These are phyloP conservation scores for Hemisphaericaspora xylofermentans DNA, from an alignment of 1,139 yeast genomes.

Conservation along the genomic window DNA sequence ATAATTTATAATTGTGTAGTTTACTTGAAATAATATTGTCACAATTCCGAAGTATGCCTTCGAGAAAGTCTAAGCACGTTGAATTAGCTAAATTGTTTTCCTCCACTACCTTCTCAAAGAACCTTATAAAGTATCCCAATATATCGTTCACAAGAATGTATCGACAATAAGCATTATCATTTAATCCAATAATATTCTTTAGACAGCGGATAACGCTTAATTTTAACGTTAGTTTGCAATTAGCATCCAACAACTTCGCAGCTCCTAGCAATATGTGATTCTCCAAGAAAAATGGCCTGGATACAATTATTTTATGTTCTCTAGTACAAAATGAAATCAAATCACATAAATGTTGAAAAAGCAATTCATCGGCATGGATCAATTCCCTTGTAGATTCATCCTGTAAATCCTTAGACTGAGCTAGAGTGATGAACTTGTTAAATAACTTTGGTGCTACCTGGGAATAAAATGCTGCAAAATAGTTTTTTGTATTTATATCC, in stretches of 20 bases:
- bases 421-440: slow-evolving; percentile 43
- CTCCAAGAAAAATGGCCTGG: slow-evolving; percentile 62
- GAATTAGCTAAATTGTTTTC: slow-evolving; percentile 71
- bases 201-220: slow-evolving; percentile 67
- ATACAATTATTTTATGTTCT: slow-evolving; percentile 56
- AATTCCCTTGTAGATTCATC: neutral
- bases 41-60: slow-evolving; percentile 41
- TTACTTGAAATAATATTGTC: slow-evolving; percentile 24
- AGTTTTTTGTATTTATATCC: slow-evolving; percentile 48
- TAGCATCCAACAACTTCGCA: slow-evolving; percentile 39
- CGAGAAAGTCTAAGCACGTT: slow-evolving; percentile 70
- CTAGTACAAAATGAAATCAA: slow-evolving; percentile 63
- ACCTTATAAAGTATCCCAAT: slow-evolving; percentile 49
- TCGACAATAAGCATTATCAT: slow-evolving; percentile 60
- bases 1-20: slow-evolving; percentile 40
- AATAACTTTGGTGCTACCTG: slow-evolving; percentile 63
- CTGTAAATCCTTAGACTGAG: slow-evolving; percentile 9
- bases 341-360: slow-evolving; percentile 68
- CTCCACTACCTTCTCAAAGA: slow-evolving; percentile 50
- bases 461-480: slow-evolving; percentile 60
- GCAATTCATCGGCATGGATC: slow-evolving; percentile 32
- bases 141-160: slow-evolving; percentile 58
- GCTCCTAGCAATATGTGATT: slow-evolving; percentile 56
- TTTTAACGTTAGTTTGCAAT: slow-evolving; percentile 50
- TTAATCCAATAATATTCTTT: slow-evolving; percentile 54